phyloP scores from a whole-genome alignment of 2,329 filamentous ascomycete genomes.

The Sclerotinia subarctica region DNA sequence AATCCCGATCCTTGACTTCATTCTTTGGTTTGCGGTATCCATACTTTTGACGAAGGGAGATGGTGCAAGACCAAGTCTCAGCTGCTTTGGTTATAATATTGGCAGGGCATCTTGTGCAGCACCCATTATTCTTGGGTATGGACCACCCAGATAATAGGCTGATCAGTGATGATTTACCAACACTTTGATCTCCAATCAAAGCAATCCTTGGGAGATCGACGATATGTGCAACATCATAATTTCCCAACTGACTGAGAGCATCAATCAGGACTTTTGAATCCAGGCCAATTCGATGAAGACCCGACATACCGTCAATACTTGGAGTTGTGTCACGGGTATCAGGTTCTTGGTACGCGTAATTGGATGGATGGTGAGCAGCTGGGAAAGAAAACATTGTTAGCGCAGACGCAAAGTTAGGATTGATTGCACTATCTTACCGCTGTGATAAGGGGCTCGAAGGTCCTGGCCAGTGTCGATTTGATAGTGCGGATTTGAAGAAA shows the following conservation, averaged over 20 bases:
- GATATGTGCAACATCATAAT: conserved; percentile 68
- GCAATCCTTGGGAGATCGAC: conserved; percentile 71
- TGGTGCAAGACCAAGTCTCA: conserved; percentile 63
- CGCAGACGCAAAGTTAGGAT: not conserved
- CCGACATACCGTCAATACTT: not conserved
- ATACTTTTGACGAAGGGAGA: conserved; percentile 66
- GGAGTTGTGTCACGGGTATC: not conserved
- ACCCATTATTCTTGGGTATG: conserved; percentile 66
- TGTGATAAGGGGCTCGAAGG: not conserved
- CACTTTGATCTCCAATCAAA: conserved; percentile 79
- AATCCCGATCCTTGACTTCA: not conserved
- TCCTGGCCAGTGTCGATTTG: not conserved
- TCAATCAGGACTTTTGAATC: conserved; percentile 64
- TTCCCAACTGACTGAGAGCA: conserved; percentile 64
- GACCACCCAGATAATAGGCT: conserved; percentile 67
- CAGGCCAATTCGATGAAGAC: conserved; percentile 39
- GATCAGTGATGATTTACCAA: conserved; percentile 71
- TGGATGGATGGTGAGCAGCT: not conserved
- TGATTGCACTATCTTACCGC: not conserved
- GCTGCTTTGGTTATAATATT: conserved; percentile 65
- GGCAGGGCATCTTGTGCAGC: conserved; percentile 77
- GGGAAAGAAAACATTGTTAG: not conserved
- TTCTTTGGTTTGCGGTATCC: conserved; percentile 42
- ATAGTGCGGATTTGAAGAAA: not conserved
- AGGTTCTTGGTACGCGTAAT: not conserved